Evolutionary conservation across 345 rosid species (phyloP), one percentile per base, ranked within the genome.

Genomic region (Murraya paniculata): DNA sequence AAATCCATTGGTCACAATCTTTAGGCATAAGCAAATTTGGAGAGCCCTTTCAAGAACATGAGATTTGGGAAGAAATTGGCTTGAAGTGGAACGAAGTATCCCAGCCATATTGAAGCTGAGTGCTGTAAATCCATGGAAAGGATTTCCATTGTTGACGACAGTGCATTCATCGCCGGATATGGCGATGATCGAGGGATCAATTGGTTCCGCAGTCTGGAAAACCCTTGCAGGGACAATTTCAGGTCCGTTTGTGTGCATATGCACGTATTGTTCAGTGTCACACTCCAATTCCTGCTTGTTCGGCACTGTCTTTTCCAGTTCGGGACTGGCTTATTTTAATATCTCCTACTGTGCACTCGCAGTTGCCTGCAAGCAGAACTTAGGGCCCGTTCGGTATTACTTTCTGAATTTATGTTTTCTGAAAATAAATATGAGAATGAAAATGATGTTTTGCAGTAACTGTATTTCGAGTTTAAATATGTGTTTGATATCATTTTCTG

Each of bases 41-140:
- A 45, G 50, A n/a, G 50, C 50, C 50, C 50, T 64, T 48, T n/a
- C 7, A 72, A 22, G 65, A 57, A n/a, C 75, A 72, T 14, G 50
- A 18, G 14, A 57, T 24, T n/a, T 57, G 31, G 4, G 64, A 68
- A 4, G 78, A 70, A 14, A 7, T 5, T 14, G 78, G 45, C 4
- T 4, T 16, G 36, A 85, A 82, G 0, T 61, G 28, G 48, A 73
- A 82, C 7, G 36, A 4, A 11, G 33, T 13, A n/a, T 55, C 71
- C 85, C 78, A 80, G 8, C 73, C 72, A 33, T 85, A 82, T 45
- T 65, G 66, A 80, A 85, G 71, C 7, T 53, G 16, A 77, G 24
- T 1, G 57, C 0, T 6, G 38, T 0, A 2, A 5, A 24, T 22
- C 36, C 41, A 39, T 39, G 8, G 3, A 85, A 0, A 1, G 80